Evolutionary conservation across 2,329 filamentous ascomycete genomes (phyloP), one percentile per base, ranked within the genome.

Genomic region (Dendrostoma leiphaemia): DNA sequence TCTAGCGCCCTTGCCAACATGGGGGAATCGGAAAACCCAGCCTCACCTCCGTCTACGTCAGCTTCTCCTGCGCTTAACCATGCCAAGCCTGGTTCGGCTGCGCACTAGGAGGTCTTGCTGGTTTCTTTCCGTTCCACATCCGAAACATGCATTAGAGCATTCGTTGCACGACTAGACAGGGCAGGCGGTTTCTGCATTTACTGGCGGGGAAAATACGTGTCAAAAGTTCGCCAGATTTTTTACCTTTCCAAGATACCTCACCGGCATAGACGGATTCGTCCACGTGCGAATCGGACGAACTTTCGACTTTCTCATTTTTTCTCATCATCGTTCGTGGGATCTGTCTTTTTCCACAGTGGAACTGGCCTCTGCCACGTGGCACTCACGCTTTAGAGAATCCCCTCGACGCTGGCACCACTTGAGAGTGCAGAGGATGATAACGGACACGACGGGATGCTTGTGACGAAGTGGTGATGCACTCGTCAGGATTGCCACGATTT

Each of bases 41-140:
- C 82, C 64, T 90, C 88, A 63, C 88, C 89, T 65, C 86, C 88
- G 53, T 86, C 86, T 58, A 81, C 83, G 46, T 76, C 83, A 60
- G 84, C 82, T 54, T 89, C 86, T 51, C 86, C 86, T 45, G 81
- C 82, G 55, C 69, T 86, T 66, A 74, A 84, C 60, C 89, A 88
- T 74, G 80, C 77, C 59, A 78, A 77, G 59, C 78, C 81, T 59
- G 81, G 24, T 26, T 17, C 81, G 66, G 74, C 71, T 50, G 69
- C 69, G 46, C 62, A 74, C 63, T 83, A 84, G 67, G 78, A 79
- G 71, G 75, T 74, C 64, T n/a, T 72, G 74, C 69, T 76, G 75
- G 70, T 68, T 46, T 48, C 54, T 66, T 66, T 63, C 58, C 59
- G 64, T 66, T 62, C 62, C 53, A 61, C 60, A 46, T 62, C 54